phyloP scores from a whole-genome alignment of 2,329 filamentous ascomycete species.

The Orbilia brochopaga region DNA sequence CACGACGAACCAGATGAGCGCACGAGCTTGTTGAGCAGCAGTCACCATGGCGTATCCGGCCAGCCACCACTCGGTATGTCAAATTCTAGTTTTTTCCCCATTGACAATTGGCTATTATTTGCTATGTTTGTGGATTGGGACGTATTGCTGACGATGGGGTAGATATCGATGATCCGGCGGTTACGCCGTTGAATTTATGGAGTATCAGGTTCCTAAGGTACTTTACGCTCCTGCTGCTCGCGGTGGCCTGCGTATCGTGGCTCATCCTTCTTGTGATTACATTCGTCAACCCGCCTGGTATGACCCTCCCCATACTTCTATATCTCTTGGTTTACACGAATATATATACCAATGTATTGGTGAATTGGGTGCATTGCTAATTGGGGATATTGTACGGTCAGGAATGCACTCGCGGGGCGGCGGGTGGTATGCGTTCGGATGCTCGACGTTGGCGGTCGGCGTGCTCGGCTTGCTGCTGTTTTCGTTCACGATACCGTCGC shows the following conservation, averaged over 20 bases:
- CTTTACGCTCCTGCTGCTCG: slow-evolving; percentile 76
- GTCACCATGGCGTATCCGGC: slow-evolving; percentile 34
- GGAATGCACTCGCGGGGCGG: slow-evolving; percentile 80
- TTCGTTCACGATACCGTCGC: slow-evolving; percentile 86
- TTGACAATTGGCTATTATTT: not conserved
- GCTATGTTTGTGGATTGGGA: not conserved
- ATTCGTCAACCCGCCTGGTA: slow-evolving; percentile 84
- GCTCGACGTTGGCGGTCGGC: slow-evolving; percentile 76
- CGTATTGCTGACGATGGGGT: not conserved
- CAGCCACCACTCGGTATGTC: slow-evolving; percentile 43
- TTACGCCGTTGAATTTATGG: slow-evolving; percentile 93
- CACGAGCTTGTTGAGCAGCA: slow-evolving; percentile 22
- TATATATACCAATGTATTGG: not conserved
- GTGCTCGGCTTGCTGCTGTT: slow-evolving; percentile 78
- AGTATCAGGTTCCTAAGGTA: slow-evolving; percentile 80
- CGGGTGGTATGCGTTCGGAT: slow-evolving; percentile 78
- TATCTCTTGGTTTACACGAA: no score
- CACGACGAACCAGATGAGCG: slow-evolving; percentile 38
- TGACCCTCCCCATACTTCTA: no score
- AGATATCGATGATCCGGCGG: slow-evolving; percentile 58
- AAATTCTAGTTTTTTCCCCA: not conserved
- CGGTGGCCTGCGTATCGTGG: slow-evolving; percentile 89
- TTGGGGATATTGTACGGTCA: not conserved
- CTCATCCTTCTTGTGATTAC: slow-evolving; percentile 82
- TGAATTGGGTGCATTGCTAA: not conserved